A percentile compares a stretch with the other conserved stretches of the same genome.
These are phyloP conservation scores for Suillus clintonianus DNA, from an alignment of 768 basidiomycete genomes.

Conservation along the genomic window DNA sequence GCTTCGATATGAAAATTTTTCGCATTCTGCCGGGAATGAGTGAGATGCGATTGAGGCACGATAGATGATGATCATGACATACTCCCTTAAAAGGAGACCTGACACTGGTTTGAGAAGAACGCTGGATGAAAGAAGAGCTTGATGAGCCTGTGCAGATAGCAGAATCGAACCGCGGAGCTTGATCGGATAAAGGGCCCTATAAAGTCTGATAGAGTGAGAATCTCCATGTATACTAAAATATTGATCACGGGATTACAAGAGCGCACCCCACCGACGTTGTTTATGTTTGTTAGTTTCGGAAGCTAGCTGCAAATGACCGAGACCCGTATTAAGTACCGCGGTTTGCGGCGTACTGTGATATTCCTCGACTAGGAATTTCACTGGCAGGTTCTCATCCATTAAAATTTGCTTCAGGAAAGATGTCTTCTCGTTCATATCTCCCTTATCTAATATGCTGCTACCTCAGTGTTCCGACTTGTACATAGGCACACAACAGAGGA, in stretches of 20 bases:
- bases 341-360: background rate
- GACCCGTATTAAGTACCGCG: background rate
- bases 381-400: background rate
- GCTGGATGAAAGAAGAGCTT: background rate
- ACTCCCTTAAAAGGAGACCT: background rate
- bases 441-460: background rate
- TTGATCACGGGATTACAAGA: background rate
- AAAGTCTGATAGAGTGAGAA: background rate
- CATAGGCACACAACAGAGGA: background rate
- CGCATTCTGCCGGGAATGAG: background rate
- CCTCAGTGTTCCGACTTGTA: background rate
- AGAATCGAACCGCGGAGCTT: background rate
- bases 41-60: background rate
- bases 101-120: background rate
- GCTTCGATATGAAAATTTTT: background rate
- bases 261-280: background rate
- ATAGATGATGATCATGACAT: background rate
- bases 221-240: background rate
- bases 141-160: background rate
- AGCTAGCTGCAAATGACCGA: background rate
- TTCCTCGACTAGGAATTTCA: background rate
- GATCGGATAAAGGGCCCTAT: background rate
- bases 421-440: background rate
- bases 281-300: background rate
- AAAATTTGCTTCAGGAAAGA: background rate